phyloP scores from a whole-genome alignment of 768 basidiomycete genomes.

The Amanita molliuscula region DNA sequence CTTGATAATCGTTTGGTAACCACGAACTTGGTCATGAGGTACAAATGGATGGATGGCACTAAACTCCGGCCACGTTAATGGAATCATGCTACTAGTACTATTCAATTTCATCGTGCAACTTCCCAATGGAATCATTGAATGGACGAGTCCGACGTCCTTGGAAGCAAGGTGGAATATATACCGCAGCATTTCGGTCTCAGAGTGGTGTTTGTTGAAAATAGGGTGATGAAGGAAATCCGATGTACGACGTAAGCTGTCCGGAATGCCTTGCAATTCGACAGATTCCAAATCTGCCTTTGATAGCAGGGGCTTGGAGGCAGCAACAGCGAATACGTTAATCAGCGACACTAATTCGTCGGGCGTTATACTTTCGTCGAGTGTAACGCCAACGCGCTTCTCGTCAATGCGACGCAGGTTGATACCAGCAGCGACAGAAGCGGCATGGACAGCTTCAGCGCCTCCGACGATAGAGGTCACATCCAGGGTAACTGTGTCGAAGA shows the following conservation, averaged over 20 bases:
- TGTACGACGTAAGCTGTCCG: slow-evolving; percentile 43
- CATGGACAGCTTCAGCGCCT: slow-evolving; percentile 56
- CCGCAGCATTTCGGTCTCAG: slow-evolving; percentile 97
- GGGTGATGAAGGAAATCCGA: slow-evolving; percentile 74
- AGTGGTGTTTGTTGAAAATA: slow-evolving; percentile 95
- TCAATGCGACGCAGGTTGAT: slow-evolving; percentile 83
- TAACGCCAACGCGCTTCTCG: slow-evolving; percentile 69
- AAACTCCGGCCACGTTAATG: slow-evolving; percentile 92
- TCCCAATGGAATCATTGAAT: slow-evolving; percentile 93
- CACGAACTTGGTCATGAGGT: slow-evolving; percentile 80
- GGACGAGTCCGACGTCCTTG: slow-evolving; percentile 91
- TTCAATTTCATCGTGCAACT: slow-evolving; percentile 99
- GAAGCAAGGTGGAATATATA: slow-evolving; percentile 90
- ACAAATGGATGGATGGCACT: slow-evolving; percentile 87
- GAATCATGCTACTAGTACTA: slow-evolving; percentile 96
- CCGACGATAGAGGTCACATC: slow-evolving; percentile 53
- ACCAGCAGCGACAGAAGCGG: slow-evolving; percentile 46
- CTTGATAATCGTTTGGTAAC: slow-evolving; percentile 76
- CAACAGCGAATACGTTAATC: slow-evolving; percentile 72
- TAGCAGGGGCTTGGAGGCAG: slow-evolving; percentile 39
- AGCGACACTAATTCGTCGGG: slow-evolving; percentile 66
- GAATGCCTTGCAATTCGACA: slow-evolving; percentile 36
- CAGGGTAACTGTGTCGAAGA: slow-evolving; percentile 89
- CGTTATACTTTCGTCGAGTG: slow-evolving; percentile 85
- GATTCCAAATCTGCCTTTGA: slow-evolving; percentile 38